These are phyloP conservation scores for Ogataea wickerhamii DNA, from an alignment of 805 yeast genomes.

Conservation along the genomic window DNA sequence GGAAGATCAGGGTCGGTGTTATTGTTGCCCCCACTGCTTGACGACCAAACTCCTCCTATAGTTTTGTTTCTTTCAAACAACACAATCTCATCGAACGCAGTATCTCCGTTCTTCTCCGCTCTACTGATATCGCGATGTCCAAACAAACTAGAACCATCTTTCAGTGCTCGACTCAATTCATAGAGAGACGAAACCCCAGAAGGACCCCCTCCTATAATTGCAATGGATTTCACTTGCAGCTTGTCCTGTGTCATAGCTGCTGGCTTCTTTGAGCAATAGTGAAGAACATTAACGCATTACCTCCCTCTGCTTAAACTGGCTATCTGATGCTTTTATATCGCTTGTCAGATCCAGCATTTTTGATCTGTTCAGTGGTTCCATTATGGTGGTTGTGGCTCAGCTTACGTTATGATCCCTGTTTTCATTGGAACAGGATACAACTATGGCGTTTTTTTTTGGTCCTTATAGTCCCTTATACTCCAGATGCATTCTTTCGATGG, in stretches of 20 bases:
- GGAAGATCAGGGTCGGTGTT: slow-evolving; percentile 22
- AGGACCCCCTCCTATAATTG: slow-evolving; percentile 12
- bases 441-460: too few relatives aligned
- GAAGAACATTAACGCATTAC: too few relatives aligned
- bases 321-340: too few relatives aligned
- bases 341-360: too few relatives aligned
- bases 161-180: slow-evolving; percentile 23
- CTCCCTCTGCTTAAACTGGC: too few relatives aligned
- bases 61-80: slow-evolving; percentile 36
- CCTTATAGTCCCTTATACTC: too few relatives aligned
- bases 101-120: slow-evolving; percentile 10
- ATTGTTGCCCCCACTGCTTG: slow-evolving; percentile 2
- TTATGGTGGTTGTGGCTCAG: too few relatives aligned
- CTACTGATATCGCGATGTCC: background rate
- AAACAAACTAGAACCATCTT: slow-evolving; percentile 19
- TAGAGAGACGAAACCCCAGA: slow-evolving; percentile 9
- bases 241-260: background rate
- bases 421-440: too few relatives aligned
- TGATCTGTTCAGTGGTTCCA: too few relatives aligned
- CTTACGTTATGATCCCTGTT: too few relatives aligned
- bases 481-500: too few relatives aligned
- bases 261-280: too few relatives aligned
- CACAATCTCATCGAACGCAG: slow-evolving; percentile 31
- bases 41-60: slow-evolving; percentile 39
- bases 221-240: slow-evolving; percentile 2